phyloP scores from a whole-genome alignment of 345 rosid genomes.

The Kandelia obovata region DNA sequence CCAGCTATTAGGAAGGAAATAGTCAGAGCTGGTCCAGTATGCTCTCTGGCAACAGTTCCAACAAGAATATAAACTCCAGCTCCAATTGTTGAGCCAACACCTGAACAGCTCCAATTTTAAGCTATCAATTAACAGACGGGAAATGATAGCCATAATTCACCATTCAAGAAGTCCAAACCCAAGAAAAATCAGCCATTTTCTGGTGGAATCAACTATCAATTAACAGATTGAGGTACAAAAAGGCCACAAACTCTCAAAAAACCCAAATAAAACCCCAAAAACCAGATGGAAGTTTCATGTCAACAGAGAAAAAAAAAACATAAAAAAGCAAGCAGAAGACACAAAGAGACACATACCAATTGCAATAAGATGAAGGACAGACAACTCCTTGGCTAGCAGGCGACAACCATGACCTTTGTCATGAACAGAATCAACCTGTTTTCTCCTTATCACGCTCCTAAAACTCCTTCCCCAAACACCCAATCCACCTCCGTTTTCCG shows the following conservation, averaged over 20 bases:
- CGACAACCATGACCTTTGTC: slow-evolving; percentile 15
- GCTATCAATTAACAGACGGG: neutral
- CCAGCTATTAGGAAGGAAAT: slow-evolving; percentile 91
- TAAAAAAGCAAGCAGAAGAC: neutral
- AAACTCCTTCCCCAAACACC: slow-evolving; percentile 21
- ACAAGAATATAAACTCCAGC: slow-evolving; percentile 97
- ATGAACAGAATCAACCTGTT: slow-evolving; percentile 33
- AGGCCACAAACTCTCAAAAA: neutral
- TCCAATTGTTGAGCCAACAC: slow-evolving; percentile 97
- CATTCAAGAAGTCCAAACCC: neutral
- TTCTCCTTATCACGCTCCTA: slow-evolving; percentile 30
- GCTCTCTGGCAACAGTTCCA: slow-evolving; percentile 98
- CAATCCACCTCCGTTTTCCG: slow-evolving; percentile 13
- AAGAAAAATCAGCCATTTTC: neutral
- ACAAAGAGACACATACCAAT: slow-evolving; percentile 16
- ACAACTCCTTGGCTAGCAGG: slow-evolving; percentile 31
- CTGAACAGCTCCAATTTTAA: slow-evolving; percentile 28
- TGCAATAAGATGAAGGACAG: slow-evolving; percentile 30
- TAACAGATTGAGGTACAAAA: neutral
- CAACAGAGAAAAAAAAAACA: no score
- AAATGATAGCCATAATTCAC: slow-evolving; percentile 1
- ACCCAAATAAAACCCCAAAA: no score
- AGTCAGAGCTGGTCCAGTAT: slow-evolving; percentile 91
- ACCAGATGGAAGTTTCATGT: no score
- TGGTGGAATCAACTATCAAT: neutral